Base-by-base conservation (phyloP, 2,329 filamentous ascomycete species). In the Trichophyton mentagrophytes region DNA sequence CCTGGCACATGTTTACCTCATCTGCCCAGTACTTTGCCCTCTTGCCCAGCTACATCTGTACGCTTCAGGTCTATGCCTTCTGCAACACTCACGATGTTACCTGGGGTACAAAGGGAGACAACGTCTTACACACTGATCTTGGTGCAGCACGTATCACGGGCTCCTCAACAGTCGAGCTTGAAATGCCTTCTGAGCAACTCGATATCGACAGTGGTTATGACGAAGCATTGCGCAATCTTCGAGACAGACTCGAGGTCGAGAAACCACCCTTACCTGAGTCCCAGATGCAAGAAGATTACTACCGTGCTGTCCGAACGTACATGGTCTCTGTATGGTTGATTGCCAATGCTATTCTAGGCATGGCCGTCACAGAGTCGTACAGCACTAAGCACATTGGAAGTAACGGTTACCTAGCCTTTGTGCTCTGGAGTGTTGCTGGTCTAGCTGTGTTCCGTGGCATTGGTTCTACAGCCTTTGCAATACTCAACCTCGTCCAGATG, bases 61-160 rank as follows among this genome's bases (percentile, higher is more conserved):
- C 90, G 0, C 81, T 99, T 1, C 93, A 99, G 74, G 90, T 97
- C 20, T 99, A 99, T 76, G 93, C 93, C 49, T 99, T 99, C 75
- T 97, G 93, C 79, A 99, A 99, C 77, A 95, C 92, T 0, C 93
- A 99, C 82, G 93, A 99, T 72, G 90, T 99, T 20, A 95, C 91
- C 0, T 99, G 93, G 93, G 93, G 93, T 51, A 99, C 93, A 53
- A 99, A 99, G 77, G 93, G 93, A 61, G 93, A 99, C 80, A 99
- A 99, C 73, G 85, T 95, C 40, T 86, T 93, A 68, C 87, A 89
- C 73, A 96, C 88, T 6, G 95, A 99, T 71, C 84, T 99, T 0
- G 93, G 93, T 61, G 85, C 88, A 4, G 93, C 95, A 11, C 84
- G 88, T 5, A 85, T 85, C 57, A 85, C 88, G 65, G 88, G 87